These are phyloP conservation scores for Diplodia seriata DNA, from an alignment of 2,329 filamentous ascomycete genomes.

Conservation along the genomic window DNA sequence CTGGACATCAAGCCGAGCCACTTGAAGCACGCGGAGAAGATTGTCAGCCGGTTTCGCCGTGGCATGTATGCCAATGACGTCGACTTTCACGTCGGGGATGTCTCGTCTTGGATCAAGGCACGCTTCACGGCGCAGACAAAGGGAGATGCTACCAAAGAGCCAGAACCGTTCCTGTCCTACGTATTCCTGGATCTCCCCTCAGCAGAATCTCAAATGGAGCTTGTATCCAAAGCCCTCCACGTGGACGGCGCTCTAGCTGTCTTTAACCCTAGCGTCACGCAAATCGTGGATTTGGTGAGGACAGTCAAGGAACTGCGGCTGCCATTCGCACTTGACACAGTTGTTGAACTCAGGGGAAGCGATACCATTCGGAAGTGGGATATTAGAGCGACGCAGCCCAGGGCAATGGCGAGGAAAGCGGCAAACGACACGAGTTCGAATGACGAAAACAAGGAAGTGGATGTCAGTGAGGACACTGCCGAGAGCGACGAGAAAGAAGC, in stretches of 20 bases:
- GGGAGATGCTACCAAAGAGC: background rate
- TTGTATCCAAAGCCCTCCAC: constrained; percentile 64
- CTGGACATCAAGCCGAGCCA: constrained; percentile 70
- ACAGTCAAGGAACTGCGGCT: constrained; percentile 61
- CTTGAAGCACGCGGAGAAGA: constrained; percentile 68
- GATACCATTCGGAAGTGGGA: constrained; percentile 69
- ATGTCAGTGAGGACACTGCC: constrained; percentile 32
- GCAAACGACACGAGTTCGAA: constrained; percentile 35
- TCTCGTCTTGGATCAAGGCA: constrained; percentile 65
- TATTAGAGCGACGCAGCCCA: constrained; percentile 54
- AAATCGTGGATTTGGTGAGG: constrained; percentile 71
- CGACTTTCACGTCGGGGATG: constrained; percentile 74
- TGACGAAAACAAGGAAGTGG: constrained; percentile 33
- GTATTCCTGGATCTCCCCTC: constrained; percentile 77
- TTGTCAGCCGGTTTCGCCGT: constrained; percentile 70
- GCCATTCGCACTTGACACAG: constrained; percentile 64
- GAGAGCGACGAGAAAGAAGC: constrained; percentile 10
- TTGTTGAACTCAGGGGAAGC: constrained; percentile 64
- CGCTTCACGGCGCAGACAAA: constrained; percentile 38
- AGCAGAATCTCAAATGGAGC: constrained; percentile 59
- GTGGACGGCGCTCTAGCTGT: constrained; percentile 70
- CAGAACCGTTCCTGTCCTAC: constrained; percentile 68
- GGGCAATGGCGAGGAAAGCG: constrained; percentile 22
- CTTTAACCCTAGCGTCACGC: constrained; percentile 80
- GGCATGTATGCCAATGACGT: constrained; percentile 74